Evolutionary conservation across 768 basidiomycete genomes (phyloP).

Genomic region (Cystofilobasidium capitatum): DNA sequence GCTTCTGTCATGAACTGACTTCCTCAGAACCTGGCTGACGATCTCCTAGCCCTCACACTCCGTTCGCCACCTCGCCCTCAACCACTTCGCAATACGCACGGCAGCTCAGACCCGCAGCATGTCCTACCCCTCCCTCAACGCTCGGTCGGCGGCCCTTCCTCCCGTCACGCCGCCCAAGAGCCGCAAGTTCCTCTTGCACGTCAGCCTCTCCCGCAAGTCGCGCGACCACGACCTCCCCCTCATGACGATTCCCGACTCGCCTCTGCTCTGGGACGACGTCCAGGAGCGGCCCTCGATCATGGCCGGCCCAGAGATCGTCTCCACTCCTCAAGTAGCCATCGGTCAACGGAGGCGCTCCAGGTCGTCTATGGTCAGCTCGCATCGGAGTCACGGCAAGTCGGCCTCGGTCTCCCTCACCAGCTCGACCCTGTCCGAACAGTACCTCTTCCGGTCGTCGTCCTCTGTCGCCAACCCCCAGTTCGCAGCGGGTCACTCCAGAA

Average conservation of each 20-base stretch:
- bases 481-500: not conserved
- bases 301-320: not conserved
- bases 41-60: no score
- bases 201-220: slow-evolving; percentile 2
- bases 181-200: not conserved
- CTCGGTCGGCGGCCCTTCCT: slow-evolving; percentile 2
- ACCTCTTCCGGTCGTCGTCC: not conserved
- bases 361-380: not conserved
- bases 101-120: no score
- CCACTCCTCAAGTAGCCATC: slow-evolving; percentile 1
- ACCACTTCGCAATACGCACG: no score
- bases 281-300: slow-evolving; percentile 3
- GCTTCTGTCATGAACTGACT: no score
- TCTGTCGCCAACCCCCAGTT: not conserved
- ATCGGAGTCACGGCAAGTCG: not conserved
- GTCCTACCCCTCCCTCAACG: slow-evolving; percentile 18
- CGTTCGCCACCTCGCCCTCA: no score
- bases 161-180: not conserved
- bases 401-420: not conserved
- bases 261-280: not conserved
- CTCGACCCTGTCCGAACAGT: not conserved
- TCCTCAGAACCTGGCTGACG: no score
- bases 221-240: slow-evolving; percentile 10
- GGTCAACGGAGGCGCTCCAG: not conserved
- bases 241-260: not conserved